Base-by-base conservation (phyloP, 1,284 basidiomycete species). In the Papiliotrema flavescens region DNA sequence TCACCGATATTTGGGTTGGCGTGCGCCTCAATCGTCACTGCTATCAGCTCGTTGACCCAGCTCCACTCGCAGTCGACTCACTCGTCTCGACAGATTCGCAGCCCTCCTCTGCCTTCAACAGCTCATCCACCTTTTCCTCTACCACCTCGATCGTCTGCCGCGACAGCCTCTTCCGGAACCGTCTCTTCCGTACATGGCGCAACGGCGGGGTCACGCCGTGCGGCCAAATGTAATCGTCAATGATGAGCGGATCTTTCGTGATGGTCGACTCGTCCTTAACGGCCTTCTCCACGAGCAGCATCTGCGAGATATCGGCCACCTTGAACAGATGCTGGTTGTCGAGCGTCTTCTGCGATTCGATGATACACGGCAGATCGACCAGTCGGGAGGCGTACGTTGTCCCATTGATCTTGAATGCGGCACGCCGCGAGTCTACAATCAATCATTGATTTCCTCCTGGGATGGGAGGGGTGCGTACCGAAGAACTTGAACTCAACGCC, bases 401-500 rank as follows among this genome's bases (percentile, higher is more conserved):
- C 60, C 86, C 85, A 20, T 88, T 89, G 28, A 95, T 83, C 72
- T 94, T 90, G 72, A 99, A 94, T 24, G 89, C 82, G 2, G 90
- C 96, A 64, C 96, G 79, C 47, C 96, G 83, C 49, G 94, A 90
- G 75, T 99, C 95, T 94, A 23, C 49, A 23, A 49, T 44, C n/a
- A 37, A 42, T 35, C 42, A 19, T 14, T 17, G 14, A 4, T 17
- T 22, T 44, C 32, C 34, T 34, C 26, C 19, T n/a, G 28, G 5
- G 28, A 32, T 40, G 22, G 36, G 17, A 19, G 2, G 2, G 13
- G n/a, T 42, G 59, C 80, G 55, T 62, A 89, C 91, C 92, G 78
- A 98, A 93, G 76, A 99, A 98, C 78, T 96, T 98, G 82, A 99
- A 94, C 88, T 90, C 97, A 11, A 98, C 84, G 64, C 96, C 92